Evolutionary conservation across 2,329 filamentous ascomycete species (phyloP).

Genomic region (Fusarium xylarioides): DNA sequence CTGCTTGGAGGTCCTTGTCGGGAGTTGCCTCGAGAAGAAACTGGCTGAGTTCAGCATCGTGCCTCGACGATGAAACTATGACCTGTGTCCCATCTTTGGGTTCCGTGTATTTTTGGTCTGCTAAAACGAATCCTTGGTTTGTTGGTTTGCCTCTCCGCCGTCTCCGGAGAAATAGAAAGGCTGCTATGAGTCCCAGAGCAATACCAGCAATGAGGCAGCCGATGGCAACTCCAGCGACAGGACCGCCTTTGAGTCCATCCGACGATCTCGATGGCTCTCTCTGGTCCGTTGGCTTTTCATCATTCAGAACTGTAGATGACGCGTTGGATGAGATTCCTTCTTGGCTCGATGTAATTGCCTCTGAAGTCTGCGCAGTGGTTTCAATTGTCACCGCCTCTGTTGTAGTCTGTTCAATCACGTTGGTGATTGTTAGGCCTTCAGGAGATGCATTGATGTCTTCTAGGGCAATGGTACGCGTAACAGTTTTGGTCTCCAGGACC

Average conservation of each 20-base stretch:
- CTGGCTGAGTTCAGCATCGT: conserved; percentile 44
- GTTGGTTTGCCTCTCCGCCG: not conserved
- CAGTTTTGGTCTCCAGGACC: too few species aligned
- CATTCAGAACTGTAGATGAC: not conserved
- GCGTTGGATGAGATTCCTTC: not conserved
- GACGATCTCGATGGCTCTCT: not conserved
- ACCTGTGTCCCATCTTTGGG: conserved; percentile 12
- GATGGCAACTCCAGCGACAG: conserved; percentile 43
- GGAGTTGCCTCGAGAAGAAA: conserved; percentile 50
- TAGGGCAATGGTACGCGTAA: too few species aligned
- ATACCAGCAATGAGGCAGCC: conserved; percentile 44
- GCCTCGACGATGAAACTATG: conserved; percentile 10
- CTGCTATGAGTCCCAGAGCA: conserved; percentile 37
- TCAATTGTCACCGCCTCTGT: not conserved
- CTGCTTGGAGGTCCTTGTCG: conserved; percentile 48
- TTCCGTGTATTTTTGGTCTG: not conserved
- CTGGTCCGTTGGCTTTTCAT: not conserved
- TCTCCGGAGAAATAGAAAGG: conserved; percentile 42
- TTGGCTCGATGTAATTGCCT: not conserved
- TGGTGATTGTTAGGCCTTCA: not conserved
- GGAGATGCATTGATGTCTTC: accelerated
- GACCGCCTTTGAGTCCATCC: conserved; percentile 21
- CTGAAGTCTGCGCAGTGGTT: too few species aligned
- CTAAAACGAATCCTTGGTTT: not conserved
- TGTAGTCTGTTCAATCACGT: not conserved